Base-by-base conservation (phyloP, 2,329 filamentous ascomycete genomes). In the Alternaria hordeiaustralica region DNA sequence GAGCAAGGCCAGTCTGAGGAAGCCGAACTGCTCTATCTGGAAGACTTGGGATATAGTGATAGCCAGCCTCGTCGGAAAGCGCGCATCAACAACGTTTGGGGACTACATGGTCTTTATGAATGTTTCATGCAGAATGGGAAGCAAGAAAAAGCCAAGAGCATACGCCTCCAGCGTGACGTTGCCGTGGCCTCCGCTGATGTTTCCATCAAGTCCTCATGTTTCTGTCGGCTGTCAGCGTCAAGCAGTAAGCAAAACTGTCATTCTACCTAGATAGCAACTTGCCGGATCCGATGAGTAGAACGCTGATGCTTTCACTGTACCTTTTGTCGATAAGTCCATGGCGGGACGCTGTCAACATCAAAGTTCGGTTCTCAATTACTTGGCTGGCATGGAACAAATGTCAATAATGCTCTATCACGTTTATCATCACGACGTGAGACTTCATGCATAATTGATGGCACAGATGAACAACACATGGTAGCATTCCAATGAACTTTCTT, bases 1-100 rank as follows among this genome's bases (percentile, higher is more conserved):
- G 61, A 63, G 30, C 57, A 63, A 21, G 56, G 61, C 11, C 28
- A 56, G 7, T 44, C 56, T 56, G 23, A 53, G n/a, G 46, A 45
- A 18, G 60, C 45, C 21, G 45, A 45, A 21, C n/a, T 10, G 13
- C 28, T 57, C 1, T 61, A 61, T 21, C 10, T 21, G 6, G 54
- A 57, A 25, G 59, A 61, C 11, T 15, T 61, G 12, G 59, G 59
- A 2, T 45, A 45, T 4, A 57, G 54, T 46, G 26, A 50, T 5
- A 61, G n/a, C 10, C 28, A 13, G 23, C 51, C 59, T n/a, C 44
- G 54, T 6, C 30, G 44, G n/a, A 51, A 45, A 45, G 51, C 44
- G 43, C 59, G 54, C 15, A 28, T 57, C 15, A 61, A 61, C 15
- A 61, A 61, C 21, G 28, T 61, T 1, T 61, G 45, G 53, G 53